Base-by-base conservation (phyloP, 1,284 basidiomycete genomes). In the Singerocomus inundabilis region DNA sequence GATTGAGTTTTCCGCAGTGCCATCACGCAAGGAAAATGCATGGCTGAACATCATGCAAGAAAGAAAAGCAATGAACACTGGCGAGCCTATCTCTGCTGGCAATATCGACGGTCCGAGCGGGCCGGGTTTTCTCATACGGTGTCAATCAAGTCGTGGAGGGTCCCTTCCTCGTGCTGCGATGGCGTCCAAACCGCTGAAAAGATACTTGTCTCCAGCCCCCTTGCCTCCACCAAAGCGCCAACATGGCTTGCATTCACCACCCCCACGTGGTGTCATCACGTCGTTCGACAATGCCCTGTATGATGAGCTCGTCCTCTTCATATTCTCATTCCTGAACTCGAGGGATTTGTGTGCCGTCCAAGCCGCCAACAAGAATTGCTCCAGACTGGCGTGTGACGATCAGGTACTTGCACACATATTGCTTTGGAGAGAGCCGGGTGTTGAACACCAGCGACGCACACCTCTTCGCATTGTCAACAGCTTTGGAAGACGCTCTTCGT, bases 281-380 rank as follows among this genome's bases (percentile, higher is more conserved):
- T 74, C 71, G 33, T 84, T 88, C 62, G 79, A 85, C 55, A 70
- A 67, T 44, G 70, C 75, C 6, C 70, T 91, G 35, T 90, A 81
- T 61, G 88, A 91, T 57, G 88, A 91, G 67, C 77, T 91, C 40
- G 72, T 88, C 45, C 71, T 91, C 26, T 75, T 75, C 58, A 82
- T 91, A 49, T 88, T 91, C 71, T 82, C 85, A 3, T 76, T 83
- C 67, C 75, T 91, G 29, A 76, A 79, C 18, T 81, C 76, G 70
- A 59, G 68, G 24, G 87, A 89, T 67, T 79, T 91, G 16, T 90
- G 88, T 61, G 62, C 72, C 6, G 69, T 79, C 16, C 84, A 88
- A 62, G 63, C 72, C n/a, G 80, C 78, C 34, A 88, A 77, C 66
- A 75, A 71, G 51, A 82, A 82, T 57, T 89, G 85, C 79, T 73